Evolutionary conservation across 78 protist species (phyloP).

Genomic region (Chrysochromulina parva): DNA sequence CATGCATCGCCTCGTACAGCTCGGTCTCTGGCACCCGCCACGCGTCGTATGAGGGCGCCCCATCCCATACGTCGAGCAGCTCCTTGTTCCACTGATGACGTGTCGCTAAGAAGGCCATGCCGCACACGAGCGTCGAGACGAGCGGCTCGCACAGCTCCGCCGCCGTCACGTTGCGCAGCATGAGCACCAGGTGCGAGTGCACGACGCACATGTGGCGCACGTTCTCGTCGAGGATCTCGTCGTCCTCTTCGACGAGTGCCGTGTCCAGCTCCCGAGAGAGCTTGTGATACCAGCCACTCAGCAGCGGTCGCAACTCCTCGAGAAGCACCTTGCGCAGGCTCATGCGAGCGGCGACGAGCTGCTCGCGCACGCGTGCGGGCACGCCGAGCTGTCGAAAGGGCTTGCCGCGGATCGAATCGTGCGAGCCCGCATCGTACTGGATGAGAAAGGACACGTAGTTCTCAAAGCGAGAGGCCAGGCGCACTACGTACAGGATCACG

Average conservation of each 20-base stretch:
- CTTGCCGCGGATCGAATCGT: background rate
- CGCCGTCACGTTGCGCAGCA: background rate
- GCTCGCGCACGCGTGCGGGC: background rate
- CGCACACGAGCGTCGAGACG: background rate
- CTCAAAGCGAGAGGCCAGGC: conserved; percentile 39
- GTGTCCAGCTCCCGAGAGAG: background rate
- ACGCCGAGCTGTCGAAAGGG: background rate
- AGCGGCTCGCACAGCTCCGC: background rate
- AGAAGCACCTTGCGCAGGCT: background rate
- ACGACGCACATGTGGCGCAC: background rate
- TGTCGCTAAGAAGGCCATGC: conserved; percentile 29
- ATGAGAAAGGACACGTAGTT: conserved; percentile 3
- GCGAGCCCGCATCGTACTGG: background rate
- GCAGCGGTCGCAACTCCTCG: background rate
- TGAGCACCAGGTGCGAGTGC: conserved; percentile 24
- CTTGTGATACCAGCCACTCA: background rate
- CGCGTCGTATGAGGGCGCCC: background rate
- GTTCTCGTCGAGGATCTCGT: background rate
- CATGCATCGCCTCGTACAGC: conserved; percentile 36
- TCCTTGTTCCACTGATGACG: conserved; percentile 57
- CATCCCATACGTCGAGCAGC: background rate
- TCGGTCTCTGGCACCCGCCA: conserved; percentile 53
- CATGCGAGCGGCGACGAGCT: background rate
- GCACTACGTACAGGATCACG: background rate
- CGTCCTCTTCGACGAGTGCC: background rate